These are phyloP conservation scores for Epicoccum nigrum DNA, from an alignment of 2,329 filamentous ascomycete species.

Conservation along the genomic window DNA sequence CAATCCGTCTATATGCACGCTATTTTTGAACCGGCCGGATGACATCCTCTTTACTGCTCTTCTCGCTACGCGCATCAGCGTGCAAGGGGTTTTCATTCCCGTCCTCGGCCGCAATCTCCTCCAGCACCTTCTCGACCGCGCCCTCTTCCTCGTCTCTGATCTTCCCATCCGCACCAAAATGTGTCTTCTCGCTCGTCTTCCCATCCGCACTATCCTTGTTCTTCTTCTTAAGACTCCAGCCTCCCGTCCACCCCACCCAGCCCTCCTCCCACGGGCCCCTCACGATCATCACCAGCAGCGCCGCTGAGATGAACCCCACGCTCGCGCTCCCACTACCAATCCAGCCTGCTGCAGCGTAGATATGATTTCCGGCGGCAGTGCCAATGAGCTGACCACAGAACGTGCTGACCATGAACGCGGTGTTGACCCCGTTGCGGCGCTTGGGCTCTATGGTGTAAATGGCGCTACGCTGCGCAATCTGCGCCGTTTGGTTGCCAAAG, in stretches of 20 bases:
- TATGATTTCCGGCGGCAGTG: slow-evolving; percentile 58
- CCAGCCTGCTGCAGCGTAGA: slow-evolving; percentile 65
- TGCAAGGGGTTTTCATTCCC: slow-evolving; percentile 27
- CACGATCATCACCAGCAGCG: slow-evolving; percentile 54
- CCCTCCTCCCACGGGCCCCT: slow-evolving; percentile 63
- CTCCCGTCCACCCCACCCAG: slow-evolving; percentile 67
- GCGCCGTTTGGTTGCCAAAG: slow-evolving; percentile 72
- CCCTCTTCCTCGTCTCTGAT: slow-evolving; percentile 29
- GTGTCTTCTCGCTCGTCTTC: slow-evolving; percentile 35
- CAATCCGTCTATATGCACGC: slow-evolving; percentile 1
- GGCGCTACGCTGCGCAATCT: slow-evolving; percentile 73
- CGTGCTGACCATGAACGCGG: slow-evolving; percentile 77
- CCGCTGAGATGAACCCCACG: slow-evolving; percentile 60
- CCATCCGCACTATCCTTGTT: slow-evolving; percentile 50
- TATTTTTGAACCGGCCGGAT: slow-evolving; percentile 21
- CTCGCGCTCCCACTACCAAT: slow-evolving; percentile 61
- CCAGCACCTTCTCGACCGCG: slow-evolving; percentile 27
- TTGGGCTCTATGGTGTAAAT: slow-evolving; percentile 75
- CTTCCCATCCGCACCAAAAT: slow-evolving; percentile 15
- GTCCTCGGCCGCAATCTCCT: slow-evolving; percentile 41
- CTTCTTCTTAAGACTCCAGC: slow-evolving; percentile 58
- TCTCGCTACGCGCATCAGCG: slow-evolving; percentile 14
- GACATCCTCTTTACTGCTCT: slow-evolving; percentile 20
- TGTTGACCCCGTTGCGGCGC: slow-evolving; percentile 77
- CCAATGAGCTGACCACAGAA: slow-evolving; percentile 80